These are phyloP conservation scores for Lepidopterella palustris DNA, from an alignment of 495 filamentous ascomycete species.

Conservation along the genomic window DNA sequence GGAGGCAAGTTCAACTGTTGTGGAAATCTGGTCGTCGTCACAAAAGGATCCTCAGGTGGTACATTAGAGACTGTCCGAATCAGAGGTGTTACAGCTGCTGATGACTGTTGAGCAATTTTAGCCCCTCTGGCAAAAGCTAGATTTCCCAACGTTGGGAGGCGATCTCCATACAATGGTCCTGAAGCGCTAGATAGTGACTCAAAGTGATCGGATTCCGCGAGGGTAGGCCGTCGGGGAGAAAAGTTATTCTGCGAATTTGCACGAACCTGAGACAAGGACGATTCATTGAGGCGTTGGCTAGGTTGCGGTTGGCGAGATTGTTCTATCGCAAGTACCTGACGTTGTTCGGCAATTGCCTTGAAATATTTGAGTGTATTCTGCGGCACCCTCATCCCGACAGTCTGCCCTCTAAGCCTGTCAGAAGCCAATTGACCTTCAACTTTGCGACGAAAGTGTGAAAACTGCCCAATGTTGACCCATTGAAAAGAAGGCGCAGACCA, in stretches of 20 bases:
- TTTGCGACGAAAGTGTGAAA: conserved; percentile 33
- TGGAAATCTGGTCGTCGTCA: background rate
- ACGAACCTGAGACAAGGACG: background rate
- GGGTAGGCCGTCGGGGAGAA: background rate
- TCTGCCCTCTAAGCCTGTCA: conserved; percentile 32
- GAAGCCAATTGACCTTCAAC: conserved; percentile 34
- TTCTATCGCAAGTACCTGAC: conserved; percentile 16
- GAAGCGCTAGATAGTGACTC: conserved; percentile 15
- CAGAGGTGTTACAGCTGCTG: background rate
- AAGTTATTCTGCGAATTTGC: background rate
- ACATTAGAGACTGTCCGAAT: background rate
- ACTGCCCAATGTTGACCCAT: conserved; percentile 37
- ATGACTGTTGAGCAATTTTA: background rate
- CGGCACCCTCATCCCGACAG: conserved; percentile 23
- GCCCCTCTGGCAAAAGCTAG: background rate
- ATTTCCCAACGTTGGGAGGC: background rate
- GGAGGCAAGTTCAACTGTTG: background rate
- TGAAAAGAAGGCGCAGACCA: conserved; percentile 30
- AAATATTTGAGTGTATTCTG: conserved; percentile 34
- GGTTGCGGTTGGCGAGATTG: conserved; percentile 1
- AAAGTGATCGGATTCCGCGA: conserved; percentile 5
- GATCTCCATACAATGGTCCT: background rate
- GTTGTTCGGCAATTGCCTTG: conserved; percentile 33
- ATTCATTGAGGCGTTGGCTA: background rate
- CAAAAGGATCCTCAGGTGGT: background rate